Conservation (phyloP, 2,329 filamentous ascomycete genomes). For the Colletotrichum sp. region DNA sequence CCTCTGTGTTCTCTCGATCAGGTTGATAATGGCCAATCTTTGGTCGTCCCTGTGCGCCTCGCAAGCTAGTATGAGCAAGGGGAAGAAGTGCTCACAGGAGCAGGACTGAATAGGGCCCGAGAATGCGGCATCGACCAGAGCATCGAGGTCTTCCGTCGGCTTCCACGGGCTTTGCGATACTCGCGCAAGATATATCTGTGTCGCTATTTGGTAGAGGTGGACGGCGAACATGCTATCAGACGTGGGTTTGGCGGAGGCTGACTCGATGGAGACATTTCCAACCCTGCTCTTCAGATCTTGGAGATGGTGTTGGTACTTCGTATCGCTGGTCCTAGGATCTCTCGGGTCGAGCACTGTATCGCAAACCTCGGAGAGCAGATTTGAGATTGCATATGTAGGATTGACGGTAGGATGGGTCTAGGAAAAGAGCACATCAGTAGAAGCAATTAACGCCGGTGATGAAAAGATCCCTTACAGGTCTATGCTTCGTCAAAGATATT, state of each 20-base stretch:
- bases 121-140: background rate
- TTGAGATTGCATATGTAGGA: background rate
- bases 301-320: background rate
- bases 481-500: background rate
- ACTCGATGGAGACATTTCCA: background rate
- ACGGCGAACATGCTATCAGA: background rate
- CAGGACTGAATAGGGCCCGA: constrained; percentile 23
- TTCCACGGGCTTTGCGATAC: constrained; percentile 26
- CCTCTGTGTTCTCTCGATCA: constrained; percentile 29
- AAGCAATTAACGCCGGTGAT: background rate
- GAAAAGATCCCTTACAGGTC: background rate
- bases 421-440: background rate
- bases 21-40: constrained; percentile 29
- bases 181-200: background rate
- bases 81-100: constrained; percentile 36
- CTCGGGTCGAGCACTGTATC: background rate
- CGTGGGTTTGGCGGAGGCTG: background rate
- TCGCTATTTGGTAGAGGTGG: background rate
- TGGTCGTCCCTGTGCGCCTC: constrained; percentile 36
- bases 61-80: constrained; percentile 36
- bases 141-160: constrained; percentile 21
- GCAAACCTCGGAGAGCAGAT: background rate
- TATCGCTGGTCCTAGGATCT: background rate
- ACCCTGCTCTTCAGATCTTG: background rate
- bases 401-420: background rate